Evolutionary conservation across 345 rosid species (phyloP), one percentile per base, ranked within the genome.

Genomic region (Eucalyptus brandiana): DNA sequence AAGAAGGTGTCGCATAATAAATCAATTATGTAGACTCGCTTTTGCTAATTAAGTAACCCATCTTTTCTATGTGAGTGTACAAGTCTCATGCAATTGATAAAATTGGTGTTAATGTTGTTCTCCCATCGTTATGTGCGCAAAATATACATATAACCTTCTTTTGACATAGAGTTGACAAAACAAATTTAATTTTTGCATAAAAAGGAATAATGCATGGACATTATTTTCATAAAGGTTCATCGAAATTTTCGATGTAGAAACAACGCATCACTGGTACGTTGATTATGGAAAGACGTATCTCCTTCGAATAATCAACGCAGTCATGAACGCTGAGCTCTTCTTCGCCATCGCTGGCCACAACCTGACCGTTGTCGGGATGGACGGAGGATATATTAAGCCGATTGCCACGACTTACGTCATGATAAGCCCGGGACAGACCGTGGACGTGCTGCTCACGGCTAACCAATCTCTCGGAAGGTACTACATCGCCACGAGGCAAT

Each of bases 341-440:
- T 91, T 92, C 40, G 90, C 89, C 2, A 90, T 93, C 12, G 91
- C 95, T 6, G 28, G 87, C 18, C 95, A 93, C 60, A 89, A 51
- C 88, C 76, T 91, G 37, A 89, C 45, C 4, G 83, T 91, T 8
- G 94, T 93, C 2, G 93, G 92, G 21, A 87, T 60, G 45, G 95
- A 93, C 44, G 93, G 87, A 14, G 91, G 91, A 32, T 93, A 93
- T 60, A 21, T 90, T 1, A 92, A 91, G 44, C 94, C 93, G 2
- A 18, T 91, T 6, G 86, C 56, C n/a, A 51, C 89, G 6, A 28
- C 87, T 11, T 87, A 88, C 89, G 6, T 92, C 30, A 54, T 76
- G 87, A 89, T 91, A 37, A 37, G 92, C 14, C 89, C 93, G 2
- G 94, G 94, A 2, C 93, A 92, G 69, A 91, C 93, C 40, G 86